Base-by-base conservation (phyloP, 2,329 filamentous ascomycete genomes). In the Penicillium sp. region DNA sequence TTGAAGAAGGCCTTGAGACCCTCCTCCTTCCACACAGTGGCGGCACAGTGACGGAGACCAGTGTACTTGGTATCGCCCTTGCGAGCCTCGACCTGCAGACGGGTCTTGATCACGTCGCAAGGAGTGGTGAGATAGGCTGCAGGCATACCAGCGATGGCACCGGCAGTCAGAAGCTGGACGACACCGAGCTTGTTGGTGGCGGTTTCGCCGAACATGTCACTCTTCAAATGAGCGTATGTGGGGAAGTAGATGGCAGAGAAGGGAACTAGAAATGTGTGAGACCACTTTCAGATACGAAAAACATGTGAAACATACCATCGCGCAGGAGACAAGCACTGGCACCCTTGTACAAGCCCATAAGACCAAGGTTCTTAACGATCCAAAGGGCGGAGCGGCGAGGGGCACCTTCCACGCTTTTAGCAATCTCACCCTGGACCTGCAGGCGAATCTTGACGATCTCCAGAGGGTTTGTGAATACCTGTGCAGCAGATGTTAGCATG, bases 161-260 rank as follows among this genome's bases (percentile, higher is more conserved):
- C 94, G 7, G 94, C 91, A 18, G 90, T 94, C 57, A 99, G 82
- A 51, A 99, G 87, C 76, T 97, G 93, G 36, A 96, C 56, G 45
- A 99, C 83, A 46, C 93, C 90, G 23, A 99, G 85, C 76, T 90
- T 94, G 79, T 96, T 90, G 52, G 86, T 89, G 6, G 81, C 80
- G 10, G 88, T 86, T 77, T 99, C 94, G 74, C 94, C 93, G 65
- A 97, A 99, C 70, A 93, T 79, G 74, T 96, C 93, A 68, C 83
- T 85, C 82, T 99, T 99, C 65, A 99, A 76, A 71, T 99, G 94
- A 71, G 84, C 89, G 79, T 99, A 99, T 21, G 91, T 88, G 2
- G 94, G 93, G 85, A 99, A 99, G 80, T 99, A 99, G 70, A 99
- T 99, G 65, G 90, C 91, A 18, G 93, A 97, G 79, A 99, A 99